Conservation (phyloP, 2,329 filamentous ascomycete genomes). For the Scorias spongiosa region DNA sequence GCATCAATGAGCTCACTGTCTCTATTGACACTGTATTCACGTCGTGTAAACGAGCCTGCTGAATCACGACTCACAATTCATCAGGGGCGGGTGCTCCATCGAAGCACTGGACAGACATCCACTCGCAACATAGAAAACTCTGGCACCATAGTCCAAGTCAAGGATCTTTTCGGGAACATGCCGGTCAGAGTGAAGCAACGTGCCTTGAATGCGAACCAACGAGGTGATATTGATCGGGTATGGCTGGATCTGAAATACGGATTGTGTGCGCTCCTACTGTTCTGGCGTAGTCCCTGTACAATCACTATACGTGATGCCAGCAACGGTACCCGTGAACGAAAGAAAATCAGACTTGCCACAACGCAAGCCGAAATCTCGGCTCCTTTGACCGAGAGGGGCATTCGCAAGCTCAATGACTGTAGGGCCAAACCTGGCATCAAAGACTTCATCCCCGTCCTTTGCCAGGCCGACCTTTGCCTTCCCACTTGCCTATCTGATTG, state of each 20-base stretch:
- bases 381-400: conserved; percentile 14
- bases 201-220: conserved; percentile 36
- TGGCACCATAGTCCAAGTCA: conserved; percentile 62
- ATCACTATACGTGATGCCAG: conserved; percentile 44
- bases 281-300: conserved; percentile 44
- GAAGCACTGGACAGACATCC: conserved; percentile 17
- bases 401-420: conserved; percentile 11
- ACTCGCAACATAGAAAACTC: conserved; percentile 45
- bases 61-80: conserved; percentile 50
- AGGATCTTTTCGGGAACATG: conserved; percentile 77
- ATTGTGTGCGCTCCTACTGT: conserved; percentile 51
- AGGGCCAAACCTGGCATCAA: conserved; percentile 10
- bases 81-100: conserved; percentile 48
- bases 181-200: conserved; percentile 80
- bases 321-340: conserved; percentile 7
- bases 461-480: conserved; percentile 50
- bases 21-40: conserved; percentile 61
- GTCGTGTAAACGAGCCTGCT: conserved; percentile 43
- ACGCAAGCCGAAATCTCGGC: conserved; percentile 6
- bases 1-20: conserved; percentile 63
- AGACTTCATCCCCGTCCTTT: conserved; percentile 39
- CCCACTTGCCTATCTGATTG: conserved; percentile 41
- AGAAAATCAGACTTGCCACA: conserved; percentile 7
- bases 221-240: conserved; percentile 40
- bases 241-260: conserved; percentile 49